These are phyloP conservation scores for Corylus heterophylla DNA, from an alignment of 306 rosid species.

Conservation along the genomic window DNA sequence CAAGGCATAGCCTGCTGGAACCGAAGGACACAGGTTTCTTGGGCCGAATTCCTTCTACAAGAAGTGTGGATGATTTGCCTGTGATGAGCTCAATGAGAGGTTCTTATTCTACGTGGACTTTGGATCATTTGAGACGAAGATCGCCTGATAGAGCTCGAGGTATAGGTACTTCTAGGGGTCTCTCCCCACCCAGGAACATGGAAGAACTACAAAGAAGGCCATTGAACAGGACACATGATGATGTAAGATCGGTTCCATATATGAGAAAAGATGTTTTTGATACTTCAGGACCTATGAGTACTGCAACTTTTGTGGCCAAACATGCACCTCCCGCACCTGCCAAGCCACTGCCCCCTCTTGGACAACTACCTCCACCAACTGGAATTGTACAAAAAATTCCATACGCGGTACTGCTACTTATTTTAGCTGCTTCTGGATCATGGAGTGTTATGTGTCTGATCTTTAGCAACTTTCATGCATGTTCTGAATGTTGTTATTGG, in stretches of 20 bases:
- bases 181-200: slow-evolving; percentile 39
- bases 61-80: slow-evolving; percentile 63
- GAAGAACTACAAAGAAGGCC: slow-evolving; percentile 51
- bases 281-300: slow-evolving; percentile 53
- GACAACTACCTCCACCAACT: slow-evolving; percentile 62
- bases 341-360: slow-evolving; percentile 54
- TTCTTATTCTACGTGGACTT: slow-evolving; percentile 76
- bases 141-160: slow-evolving; percentile 48
- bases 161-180: slow-evolving; percentile 37
- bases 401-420: slow-evolving; percentile 51
- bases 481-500: slow-evolving; percentile 10
- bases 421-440: slow-evolving; percentile 11
- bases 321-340: slow-evolving; percentile 53
- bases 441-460: no score
- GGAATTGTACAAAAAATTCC: slow-evolving; percentile 53
- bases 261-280: slow-evolving; percentile 57
- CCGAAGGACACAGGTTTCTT: slow-evolving; percentile 46
- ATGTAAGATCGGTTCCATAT: slow-evolving; percentile 53
- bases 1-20: slow-evolving; percentile 42
- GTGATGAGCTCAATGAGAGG: slow-evolving; percentile 63
- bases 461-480: background rate
- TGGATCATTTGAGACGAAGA: slow-evolving; percentile 62
- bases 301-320: slow-evolving; percentile 49
- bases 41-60: slow-evolving; percentile 52
- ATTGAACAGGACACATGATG: slow-evolving; percentile 54